These are phyloP conservation scores for Cordyceps tenuipes DNA, from an alignment of 2,329 filamentous ascomycete species.

Conservation along the genomic window DNA sequence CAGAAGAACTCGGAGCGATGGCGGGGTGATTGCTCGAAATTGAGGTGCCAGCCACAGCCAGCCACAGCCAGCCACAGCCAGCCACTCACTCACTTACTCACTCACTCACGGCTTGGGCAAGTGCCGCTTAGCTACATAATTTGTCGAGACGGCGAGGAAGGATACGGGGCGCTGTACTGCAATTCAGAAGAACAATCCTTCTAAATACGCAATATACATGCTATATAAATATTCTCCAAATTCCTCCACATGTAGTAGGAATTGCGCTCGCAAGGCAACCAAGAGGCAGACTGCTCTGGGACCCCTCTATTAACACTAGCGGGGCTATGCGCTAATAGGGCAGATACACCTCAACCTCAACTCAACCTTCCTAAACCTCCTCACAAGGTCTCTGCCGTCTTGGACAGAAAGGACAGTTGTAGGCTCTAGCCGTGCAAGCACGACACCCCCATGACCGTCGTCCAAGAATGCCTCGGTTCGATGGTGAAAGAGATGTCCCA, in stretches of 20 bases:
- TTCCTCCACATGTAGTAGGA: too few relatives aligned
- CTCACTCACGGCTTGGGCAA: not conserved
- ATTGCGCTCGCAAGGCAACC: not conserved
- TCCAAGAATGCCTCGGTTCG: too few relatives aligned
- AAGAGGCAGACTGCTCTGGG: not conserved
- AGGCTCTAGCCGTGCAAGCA: too few relatives aligned
- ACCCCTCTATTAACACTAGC: not conserved
- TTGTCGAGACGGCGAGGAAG: not conserved
- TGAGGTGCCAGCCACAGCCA: conserved; percentile 2
- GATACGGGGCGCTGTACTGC: not conserved
- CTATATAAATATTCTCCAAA: not conserved
- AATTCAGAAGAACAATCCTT: not conserved
- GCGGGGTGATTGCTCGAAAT: conserved; percentile 10
- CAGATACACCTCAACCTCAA: too few relatives aligned
- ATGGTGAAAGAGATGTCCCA: too few relatives aligned
- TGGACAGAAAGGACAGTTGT: too few relatives aligned
- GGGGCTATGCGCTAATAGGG: conserved; percentile 6
- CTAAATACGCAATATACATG: not conserved
- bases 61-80: not conserved
- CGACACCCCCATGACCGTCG: too few relatives aligned
- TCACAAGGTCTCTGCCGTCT: too few relatives aligned
- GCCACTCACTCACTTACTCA: too few relatives aligned
- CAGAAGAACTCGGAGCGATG: conserved; percentile 10
- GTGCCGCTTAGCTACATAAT: conserved; percentile 11
- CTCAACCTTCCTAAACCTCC: too few relatives aligned